phyloP scores from a whole-genome alignment of 805 yeast species.

The Yamadazyma scolyti region DNA sequence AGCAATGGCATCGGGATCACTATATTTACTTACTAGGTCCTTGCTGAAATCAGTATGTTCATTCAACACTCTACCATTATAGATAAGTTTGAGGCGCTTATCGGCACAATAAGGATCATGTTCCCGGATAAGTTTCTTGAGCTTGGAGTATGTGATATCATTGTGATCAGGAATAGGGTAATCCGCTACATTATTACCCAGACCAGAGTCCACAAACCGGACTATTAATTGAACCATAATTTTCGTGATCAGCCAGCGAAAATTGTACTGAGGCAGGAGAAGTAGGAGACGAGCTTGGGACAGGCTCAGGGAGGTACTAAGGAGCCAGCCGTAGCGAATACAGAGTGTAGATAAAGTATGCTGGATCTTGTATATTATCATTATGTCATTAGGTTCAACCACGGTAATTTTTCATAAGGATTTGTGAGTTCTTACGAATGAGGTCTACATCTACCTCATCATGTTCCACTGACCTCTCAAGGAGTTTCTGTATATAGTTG shows the following conservation, averaged over 20 bases:
- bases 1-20: constrained; percentile 24
- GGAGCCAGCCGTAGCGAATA: neutral
- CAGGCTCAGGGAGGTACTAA: too few relatives aligned
- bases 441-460: constrained; percentile 4
- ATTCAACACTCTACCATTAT: constrained; percentile 63
- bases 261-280: too few relatives aligned
- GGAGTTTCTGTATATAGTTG: constrained; percentile 7
- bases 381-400: constrained; percentile 6
- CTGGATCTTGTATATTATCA: neutral
- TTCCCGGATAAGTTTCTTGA: constrained; percentile 23
- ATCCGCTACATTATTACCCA: constrained; percentile 8
- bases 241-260: too few relatives aligned
- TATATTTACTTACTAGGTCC: constrained; percentile 25
- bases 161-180: constrained; percentile 2
- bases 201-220: constrained; percentile 12
- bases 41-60: constrained; percentile 51
- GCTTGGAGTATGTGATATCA: constrained; percentile 1
- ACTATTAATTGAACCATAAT: too few relatives aligned
- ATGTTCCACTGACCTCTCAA: constrained; percentile 4
- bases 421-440: constrained; percentile 3
- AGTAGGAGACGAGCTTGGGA: too few relatives aligned
- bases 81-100: constrained; percentile 59
- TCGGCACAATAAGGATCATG: constrained; percentile 23
- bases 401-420: constrained; percentile 9
- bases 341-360: neutral